These are phyloP conservation scores for Trichosporon asahii DNA, from an alignment of 1,284 basidiomycete species.

Conservation along the genomic window DNA sequence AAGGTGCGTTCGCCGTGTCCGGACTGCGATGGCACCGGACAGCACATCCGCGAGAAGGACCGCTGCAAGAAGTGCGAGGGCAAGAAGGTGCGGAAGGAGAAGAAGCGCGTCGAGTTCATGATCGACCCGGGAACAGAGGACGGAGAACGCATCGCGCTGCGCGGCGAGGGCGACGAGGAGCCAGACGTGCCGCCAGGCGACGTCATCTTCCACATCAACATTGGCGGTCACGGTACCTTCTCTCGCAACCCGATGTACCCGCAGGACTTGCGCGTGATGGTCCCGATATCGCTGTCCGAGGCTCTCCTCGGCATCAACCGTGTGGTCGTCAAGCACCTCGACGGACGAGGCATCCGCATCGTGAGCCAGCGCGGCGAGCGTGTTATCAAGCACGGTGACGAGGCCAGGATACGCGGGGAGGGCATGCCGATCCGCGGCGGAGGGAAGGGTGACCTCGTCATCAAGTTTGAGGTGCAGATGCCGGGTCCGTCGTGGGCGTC, in stretches of 20 bases:
- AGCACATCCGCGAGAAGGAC: constrained; percentile 82
- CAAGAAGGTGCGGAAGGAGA: constrained; percentile 75
- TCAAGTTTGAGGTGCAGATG: constrained; percentile 81
- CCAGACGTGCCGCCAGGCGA: constrained; percentile 78
- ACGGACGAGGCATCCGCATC: constrained; percentile 79
- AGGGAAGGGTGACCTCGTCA: constrained; percentile 73
- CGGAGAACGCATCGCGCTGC: constrained; percentile 77
- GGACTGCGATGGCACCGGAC: constrained; percentile 75
- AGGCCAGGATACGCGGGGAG: constrained; percentile 71
- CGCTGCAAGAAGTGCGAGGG: constrained; percentile 98
- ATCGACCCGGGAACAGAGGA: constrained; percentile 86
- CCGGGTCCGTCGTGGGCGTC: constrained; percentile 45
- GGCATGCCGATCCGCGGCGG: constrained; percentile 78
- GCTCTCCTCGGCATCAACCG: constrained; percentile 85
- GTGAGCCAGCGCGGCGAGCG: constrained; percentile 65
- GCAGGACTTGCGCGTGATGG: constrained; percentile 38
- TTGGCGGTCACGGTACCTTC: constrained; percentile 69
- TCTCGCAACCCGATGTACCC: constrained; percentile 26
- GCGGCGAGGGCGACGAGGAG: constrained; percentile 87
- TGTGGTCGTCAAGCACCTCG: constrained; percentile 79
- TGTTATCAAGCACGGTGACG: constrained; percentile 68
- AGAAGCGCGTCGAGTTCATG: constrained; percentile 78
- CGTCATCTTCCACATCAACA: constrained; percentile 77
- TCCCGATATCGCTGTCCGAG: constrained; percentile 78
- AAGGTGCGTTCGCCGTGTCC: constrained; percentile 61